Conservation (phyloP, 148 eudicot genomes). For the Camellia lanceoleosa region DNA sequence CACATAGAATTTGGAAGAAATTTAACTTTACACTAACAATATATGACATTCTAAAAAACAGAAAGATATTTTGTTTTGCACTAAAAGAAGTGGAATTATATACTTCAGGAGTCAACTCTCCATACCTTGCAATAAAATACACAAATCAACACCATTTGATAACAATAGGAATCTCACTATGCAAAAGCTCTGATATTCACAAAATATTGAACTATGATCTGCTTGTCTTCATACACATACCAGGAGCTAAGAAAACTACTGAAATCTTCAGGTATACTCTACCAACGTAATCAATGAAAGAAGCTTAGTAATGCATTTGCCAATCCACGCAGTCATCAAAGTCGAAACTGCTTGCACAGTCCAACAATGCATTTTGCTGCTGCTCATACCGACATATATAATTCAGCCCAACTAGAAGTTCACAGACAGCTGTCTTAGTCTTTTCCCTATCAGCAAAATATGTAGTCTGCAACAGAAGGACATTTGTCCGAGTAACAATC, state of each 20-base stretch:
- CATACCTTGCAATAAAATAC: constrained; percentile 36
- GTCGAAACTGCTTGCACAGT: constrained; percentile 90
- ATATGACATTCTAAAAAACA: constrained; percentile 5
- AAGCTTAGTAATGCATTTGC: constrained; percentile 63
- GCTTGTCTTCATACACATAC: constrained; percentile 17
- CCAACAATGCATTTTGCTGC: constrained; percentile 87
- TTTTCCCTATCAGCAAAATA: constrained; percentile 77
- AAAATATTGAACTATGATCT: constrained; percentile 26
- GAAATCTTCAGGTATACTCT: constrained; percentile 1
- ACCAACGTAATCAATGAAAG: constrained; percentile 25
- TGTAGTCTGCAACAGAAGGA: constrained; percentile 78
- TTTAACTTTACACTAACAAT: neutral
- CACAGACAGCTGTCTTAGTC: constrained; percentile 76
- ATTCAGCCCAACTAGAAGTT: constrained; percentile 73
- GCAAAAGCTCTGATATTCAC: constrained; percentile 31
- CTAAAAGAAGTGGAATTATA: constrained; percentile 24
- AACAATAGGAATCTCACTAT: constrained; percentile 18
- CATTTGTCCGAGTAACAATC: constrained; percentile 65
- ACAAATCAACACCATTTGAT: constrained; percentile 34
- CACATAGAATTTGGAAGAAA: neutral
- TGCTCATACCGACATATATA: constrained; percentile 90
- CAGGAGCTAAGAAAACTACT: constrained; percentile 23
- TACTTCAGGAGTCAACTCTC: constrained; percentile 32
- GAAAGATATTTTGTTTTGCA: constrained; percentile 5
- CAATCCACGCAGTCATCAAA: constrained; percentile 86